Evolutionary conservation across 2,329 filamentous ascomycete genomes (phyloP).

Genomic region (Cercospora zeina): DNA sequence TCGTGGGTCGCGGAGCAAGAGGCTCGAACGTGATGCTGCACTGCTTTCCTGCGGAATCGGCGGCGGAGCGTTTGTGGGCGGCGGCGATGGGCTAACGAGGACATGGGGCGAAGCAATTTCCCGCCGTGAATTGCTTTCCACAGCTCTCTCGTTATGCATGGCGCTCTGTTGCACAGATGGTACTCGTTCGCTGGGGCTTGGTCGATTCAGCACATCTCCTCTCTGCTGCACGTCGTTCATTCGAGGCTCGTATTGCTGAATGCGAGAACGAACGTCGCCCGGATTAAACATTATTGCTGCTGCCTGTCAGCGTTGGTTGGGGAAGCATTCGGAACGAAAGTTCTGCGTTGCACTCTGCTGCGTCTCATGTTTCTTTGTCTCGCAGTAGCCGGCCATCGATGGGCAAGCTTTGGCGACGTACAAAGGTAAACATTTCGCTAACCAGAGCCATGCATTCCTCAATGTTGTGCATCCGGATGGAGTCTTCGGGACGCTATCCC

Average conservation of each 20-base stretch:
- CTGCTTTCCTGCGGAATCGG: not conserved
- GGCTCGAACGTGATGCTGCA: not conserved
- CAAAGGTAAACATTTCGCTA: constrained; percentile 4
- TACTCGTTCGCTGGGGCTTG: not conserved
- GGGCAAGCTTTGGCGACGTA: constrained; percentile 7
- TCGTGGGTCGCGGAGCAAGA: no score
- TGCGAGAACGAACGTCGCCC: not conserved
- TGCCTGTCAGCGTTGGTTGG: not conserved
- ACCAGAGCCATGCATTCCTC: constrained; percentile 5
- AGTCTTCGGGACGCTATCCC: not conserved
- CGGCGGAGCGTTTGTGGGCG: constrained; percentile 13
- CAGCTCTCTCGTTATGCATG: constrained; percentile 14
- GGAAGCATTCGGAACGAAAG: no score
- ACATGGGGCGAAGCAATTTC: not conserved
- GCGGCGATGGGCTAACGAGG: constrained; percentile 8
- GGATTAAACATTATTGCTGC: not conserved
- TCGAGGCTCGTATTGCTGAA: not conserved
- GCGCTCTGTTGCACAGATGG: not conserved
- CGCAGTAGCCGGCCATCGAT: not conserved
- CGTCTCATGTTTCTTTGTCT: not conserved
- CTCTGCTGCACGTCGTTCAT: not conserved
- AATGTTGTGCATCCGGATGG: not conserved
- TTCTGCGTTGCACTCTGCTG: no score
- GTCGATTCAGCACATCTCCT: not conserved
- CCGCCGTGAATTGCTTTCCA: constrained; percentile 1